Evolutionary conservation across 495 filamentous ascomycete species (phyloP).

Genomic region (Tirmania nivea): DNA sequence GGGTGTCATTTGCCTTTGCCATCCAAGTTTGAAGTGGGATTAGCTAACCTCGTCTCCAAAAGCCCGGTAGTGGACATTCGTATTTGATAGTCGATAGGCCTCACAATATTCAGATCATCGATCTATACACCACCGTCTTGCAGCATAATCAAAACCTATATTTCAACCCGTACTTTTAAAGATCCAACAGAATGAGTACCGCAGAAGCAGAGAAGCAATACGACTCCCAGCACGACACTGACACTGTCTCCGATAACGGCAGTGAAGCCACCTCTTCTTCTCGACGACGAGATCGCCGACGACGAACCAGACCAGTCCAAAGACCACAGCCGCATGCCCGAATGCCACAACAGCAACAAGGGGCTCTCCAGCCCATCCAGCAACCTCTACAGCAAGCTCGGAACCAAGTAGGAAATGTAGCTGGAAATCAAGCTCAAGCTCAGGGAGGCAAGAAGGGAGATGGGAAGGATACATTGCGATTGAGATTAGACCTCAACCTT

Average conservation of each 20-base stretch:
- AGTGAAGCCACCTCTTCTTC: neutral
- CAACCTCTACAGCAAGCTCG: neutral
- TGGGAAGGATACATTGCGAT: constrained; percentile 47
- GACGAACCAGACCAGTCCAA: neutral
- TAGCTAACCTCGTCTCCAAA: no score
- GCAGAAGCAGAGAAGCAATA: neutral
- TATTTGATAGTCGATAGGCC: no score
- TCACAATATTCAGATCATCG: no score
- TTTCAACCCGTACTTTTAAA: no score
- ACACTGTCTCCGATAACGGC: neutral
- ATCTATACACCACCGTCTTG: no score
- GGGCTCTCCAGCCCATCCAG: neutral
- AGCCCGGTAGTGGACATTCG: no score
- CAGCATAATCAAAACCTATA: no score
- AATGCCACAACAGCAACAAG: neutral
- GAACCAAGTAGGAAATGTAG: constrained; percentile 17
- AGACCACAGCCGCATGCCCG: neutral
- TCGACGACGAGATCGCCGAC: neutral
- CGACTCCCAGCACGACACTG: neutral
- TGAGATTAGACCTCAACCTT: constrained; percentile 67
- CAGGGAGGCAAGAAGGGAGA: constrained; percentile 23
- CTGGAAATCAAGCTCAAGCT: constrained; percentile 20
- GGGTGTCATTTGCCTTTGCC: no score
- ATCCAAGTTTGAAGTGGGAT: no score
- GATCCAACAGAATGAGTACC: neutral